phyloP scores from a whole-genome alignment of 164 flowering plant species.

The Sedum album region DNA sequence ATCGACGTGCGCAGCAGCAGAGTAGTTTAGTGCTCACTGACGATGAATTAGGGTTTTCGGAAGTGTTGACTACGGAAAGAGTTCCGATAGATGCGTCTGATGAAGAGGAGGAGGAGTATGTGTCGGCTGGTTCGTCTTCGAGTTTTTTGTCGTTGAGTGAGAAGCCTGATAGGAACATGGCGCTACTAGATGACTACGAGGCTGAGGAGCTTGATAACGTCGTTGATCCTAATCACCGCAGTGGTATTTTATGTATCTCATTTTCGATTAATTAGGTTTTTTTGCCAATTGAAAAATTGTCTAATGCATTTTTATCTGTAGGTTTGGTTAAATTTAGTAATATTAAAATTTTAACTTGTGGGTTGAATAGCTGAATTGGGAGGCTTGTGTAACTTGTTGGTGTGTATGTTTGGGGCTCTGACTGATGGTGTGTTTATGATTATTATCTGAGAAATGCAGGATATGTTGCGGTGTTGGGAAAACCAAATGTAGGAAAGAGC shows the following conservation, averaged over 20 bases:
- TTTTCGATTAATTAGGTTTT: neutral
- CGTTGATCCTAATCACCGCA: constrained; percentile 55
- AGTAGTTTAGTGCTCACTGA: constrained; percentile 2
- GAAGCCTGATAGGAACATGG: constrained; percentile 73
- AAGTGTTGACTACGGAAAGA: neutral
- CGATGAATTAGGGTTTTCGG: neutral
- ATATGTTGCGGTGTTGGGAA: constrained; percentile 89
- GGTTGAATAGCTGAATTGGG: neutral
- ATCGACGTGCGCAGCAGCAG: constrained; percentile 10
- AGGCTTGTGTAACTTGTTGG: neutral
- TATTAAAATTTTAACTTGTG: too few relatives aligned
- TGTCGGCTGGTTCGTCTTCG: constrained; percentile 11
- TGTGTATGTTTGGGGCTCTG: neutral
- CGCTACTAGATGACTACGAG: constrained; percentile 85
- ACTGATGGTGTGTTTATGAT: neutral
- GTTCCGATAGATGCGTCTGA: constrained; percentile 18
- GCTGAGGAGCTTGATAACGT: constrained; percentile 50
- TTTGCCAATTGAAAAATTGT: too few relatives aligned
- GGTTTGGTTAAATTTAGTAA: too few relatives aligned
- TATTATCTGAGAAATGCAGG: constrained; percentile 34
- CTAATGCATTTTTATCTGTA: too few relatives aligned
- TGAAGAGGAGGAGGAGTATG: constrained; percentile 20
- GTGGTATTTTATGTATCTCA: constrained; percentile 36
- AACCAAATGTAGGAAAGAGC: constrained; percentile 98
- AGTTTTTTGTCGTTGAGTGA: constrained; percentile 50